Percentiles rank a stretch among this genome's conserved stretches.
Evolutionary conservation across 129 eudicot genomes (phyloP).

Genomic region (Sambucus nigra): DNA sequence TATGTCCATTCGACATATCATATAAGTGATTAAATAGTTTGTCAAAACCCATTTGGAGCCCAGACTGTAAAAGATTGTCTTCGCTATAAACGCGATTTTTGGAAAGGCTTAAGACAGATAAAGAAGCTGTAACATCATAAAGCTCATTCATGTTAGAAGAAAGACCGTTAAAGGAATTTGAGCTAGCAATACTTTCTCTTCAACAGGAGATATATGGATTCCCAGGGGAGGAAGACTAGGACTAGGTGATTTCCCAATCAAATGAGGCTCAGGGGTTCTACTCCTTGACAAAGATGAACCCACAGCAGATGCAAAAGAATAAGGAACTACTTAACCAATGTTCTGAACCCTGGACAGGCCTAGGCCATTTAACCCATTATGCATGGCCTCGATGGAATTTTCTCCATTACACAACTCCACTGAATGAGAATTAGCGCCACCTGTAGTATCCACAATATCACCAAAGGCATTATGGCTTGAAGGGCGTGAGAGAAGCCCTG

Average conservation of each 20-base stretch:
- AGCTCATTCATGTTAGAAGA: constrained; percentile 30
- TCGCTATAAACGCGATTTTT: constrained; percentile 22
- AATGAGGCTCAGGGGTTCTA: constrained; percentile 32
- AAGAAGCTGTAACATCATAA: constrained; percentile 47
- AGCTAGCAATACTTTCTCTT: constrained; percentile 5
- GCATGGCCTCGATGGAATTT: constrained; percentile 20
- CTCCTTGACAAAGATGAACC: constrained; percentile 25
- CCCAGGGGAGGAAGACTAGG: constrained; percentile 33
- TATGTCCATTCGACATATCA: constrained; percentile 26
- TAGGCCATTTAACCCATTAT: constrained; percentile 2
- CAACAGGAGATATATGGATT: constrained; percentile 16
- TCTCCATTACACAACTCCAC: constrained; percentile 20
- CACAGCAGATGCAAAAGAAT: constrained; percentile 40
- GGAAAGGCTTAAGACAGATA: constrained; percentile 41
- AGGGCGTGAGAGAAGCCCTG: constrained; percentile 41
- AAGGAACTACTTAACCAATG: constrained; percentile 17
- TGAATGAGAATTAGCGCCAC: constrained; percentile 23
- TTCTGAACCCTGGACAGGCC: constrained; percentile 24
- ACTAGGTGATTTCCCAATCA: constrained; percentile 25
- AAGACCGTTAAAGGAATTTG: constrained; percentile 11
- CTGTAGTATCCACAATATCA: constrained; percentile 18
- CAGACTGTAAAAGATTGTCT: constrained; percentile 26
- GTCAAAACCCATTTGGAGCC: constrained; percentile 15
- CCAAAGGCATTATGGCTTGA: constrained; percentile 42
- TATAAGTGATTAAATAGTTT: constrained; percentile 7